A percentile compares a stretch with the other conserved stretches of the same genome.
Conservation (phyloP, 108 stramenopile genomes). For the Seminavis robusta region DNA sequence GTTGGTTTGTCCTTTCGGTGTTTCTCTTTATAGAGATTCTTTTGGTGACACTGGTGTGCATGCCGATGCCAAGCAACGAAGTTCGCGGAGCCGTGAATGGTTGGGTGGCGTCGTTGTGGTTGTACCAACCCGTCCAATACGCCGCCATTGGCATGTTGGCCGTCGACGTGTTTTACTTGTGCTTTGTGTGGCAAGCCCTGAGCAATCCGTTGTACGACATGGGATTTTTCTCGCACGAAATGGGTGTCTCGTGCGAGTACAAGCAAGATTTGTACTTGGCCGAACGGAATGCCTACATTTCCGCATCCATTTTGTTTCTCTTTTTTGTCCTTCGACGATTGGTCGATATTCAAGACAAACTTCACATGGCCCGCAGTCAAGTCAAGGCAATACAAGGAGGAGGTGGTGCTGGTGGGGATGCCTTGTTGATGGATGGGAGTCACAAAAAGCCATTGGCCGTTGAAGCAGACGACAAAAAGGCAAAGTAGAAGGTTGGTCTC, state of each 20-base stretch:
- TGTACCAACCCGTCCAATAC: constrained; percentile 9
- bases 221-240: constrained; percentile 7
- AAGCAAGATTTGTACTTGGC: constrained; percentile 11
- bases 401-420: too few relatives aligned
- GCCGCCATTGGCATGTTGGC: constrained; percentile 3
- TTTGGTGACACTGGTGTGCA: constrained; percentile 5
- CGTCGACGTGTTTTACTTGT: constrained; percentile 17
- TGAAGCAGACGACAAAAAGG: too few relatives aligned
- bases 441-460: too few relatives aligned
- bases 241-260: constrained; percentile 10
- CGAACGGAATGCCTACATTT: constrained; percentile 18
- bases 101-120: constrained; percentile 11
- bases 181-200: constrained; percentile 8
- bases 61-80: constrained; percentile 21
- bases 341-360: constrained; percentile 26
- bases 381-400: constrained; percentile 6
- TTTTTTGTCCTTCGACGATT: constrained; percentile 15
- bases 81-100: constrained; percentile 6
- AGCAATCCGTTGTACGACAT: constrained; percentile 14
- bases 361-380: constrained; percentile 3
- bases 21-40: constrained; percentile 5
- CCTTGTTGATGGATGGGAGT: too few relatives aligned
- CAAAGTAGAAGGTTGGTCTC: too few relatives aligned
- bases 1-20: constrained; percentile 15
- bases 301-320: constrained; percentile 3